Evolutionary conservation across 768 basidiomycete species (phyloP), one percentile per base, ranked within the genome.

Genomic region (Leccinum uliginosum): DNA sequence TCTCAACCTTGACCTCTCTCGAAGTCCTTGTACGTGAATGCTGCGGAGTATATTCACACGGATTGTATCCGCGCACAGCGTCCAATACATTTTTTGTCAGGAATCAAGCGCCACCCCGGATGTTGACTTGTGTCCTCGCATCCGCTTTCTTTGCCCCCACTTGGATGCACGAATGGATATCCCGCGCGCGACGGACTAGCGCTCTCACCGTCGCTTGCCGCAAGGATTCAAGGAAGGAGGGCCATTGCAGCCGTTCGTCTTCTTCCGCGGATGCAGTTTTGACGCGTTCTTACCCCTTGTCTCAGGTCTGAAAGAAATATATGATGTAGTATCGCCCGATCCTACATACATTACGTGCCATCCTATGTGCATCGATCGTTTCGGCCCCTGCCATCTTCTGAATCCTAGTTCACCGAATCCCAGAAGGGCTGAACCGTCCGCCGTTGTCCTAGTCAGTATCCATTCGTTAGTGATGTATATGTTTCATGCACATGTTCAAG

Each of bases 131-230:
- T 27, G 46, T 43, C 34, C 17, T 43, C 11, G 40, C 50, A 29
- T 48, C 26, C 46, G 9, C 34, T 21, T 48, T 51, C 32, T 34
- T 15, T 32, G 21, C 27, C 17, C 40, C 19, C 10, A 43, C 40
- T 40, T 40, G 38, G 10, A 40, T 40, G 19, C 24, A 32, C 24
- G 17, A 15, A 12, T 17, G 26, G 14, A 26, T 50, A 5, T 17
- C 50, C 55, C 65, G 57, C 40, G 43, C 19, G n/a, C 59, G 51
- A 26, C 56, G 62, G 65, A 61, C 30, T 6, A 30, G 62, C 55
- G 62, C 51, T 47, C n/a, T 46, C 35, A 52, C 4, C 55, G 48
- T 51, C 27, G 34, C 50, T 47, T 19, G 14, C 43, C 47, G 52
- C 45, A n/a, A 47, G 47, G 57, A 29, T 43, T 14, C 48, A 43